A percentile compares a stretch with the other conserved stretches of the same genome.
These are phyloP conservation scores for Suillus variegatus DNA, from an alignment of 768 basidiomycete species.

Conservation along the genomic window DNA sequence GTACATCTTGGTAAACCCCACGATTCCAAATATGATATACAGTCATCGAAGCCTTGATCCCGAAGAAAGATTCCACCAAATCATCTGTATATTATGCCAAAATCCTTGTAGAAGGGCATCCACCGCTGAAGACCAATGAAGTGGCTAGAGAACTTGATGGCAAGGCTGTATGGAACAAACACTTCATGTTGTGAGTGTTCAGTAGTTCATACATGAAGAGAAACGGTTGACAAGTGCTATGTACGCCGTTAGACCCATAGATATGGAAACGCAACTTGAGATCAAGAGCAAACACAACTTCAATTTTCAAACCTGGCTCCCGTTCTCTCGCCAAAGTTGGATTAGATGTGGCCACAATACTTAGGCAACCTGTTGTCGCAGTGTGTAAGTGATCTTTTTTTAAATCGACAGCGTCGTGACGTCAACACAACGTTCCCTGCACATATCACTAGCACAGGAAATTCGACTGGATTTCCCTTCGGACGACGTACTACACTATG, in stretches of 20 bases:
- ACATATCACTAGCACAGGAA: background rate
- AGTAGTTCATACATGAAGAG: background rate
- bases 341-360: background rate
- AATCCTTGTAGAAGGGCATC: background rate
- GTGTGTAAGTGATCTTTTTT: background rate
- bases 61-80: slow-evolving; percentile 1
- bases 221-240: background rate
- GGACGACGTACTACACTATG: background rate
- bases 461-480: slow-evolving; percentile 1
- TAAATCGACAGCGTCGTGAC: background rate
- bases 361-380: background rate
- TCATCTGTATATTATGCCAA: slow-evolving; percentile 3
- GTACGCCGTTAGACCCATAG: background rate
- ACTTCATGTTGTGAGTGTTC: background rate
- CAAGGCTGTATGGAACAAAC: slow-evolving; percentile 2
- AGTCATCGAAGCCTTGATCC: slow-evolving; percentile 4
- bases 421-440: background rate
- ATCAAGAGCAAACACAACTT: background rate
- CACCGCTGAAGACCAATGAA: background rate
- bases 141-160: background rate
- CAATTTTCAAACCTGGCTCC: background rate
- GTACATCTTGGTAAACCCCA: background rate
- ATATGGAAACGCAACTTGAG: background rate
- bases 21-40: background rate
- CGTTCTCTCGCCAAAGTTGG: background rate